Conservation (phyloP, 495 filamentous ascomycete species). For the Tuber microsphaerosporum region DNA sequence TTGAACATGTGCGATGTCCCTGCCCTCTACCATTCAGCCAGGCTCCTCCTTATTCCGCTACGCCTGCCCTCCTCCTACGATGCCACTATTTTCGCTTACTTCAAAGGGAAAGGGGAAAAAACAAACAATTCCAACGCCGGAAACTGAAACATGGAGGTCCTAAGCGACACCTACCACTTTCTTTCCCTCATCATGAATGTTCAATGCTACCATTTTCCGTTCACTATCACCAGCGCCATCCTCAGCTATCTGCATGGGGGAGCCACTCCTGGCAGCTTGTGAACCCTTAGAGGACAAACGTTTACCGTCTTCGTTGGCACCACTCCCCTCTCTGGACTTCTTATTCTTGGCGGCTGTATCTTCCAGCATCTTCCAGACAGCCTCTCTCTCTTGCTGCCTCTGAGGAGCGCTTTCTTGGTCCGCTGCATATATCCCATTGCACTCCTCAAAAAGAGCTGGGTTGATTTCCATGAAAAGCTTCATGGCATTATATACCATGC, state of each 20-base stretch:
- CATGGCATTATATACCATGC: constrained; percentile 99
- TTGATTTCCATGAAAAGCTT: constrained; percentile 99
- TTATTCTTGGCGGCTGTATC: constrained; percentile 67
- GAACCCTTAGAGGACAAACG: constrained; percentile 39
- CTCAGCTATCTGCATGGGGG: constrained; percentile 51
- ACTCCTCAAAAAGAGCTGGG: constrained; percentile 95
- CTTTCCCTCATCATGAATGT: constrained; percentile 53
- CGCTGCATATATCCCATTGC: constrained; percentile 96
- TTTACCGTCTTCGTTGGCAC: constrained; percentile 24
- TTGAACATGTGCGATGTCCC: constrained; percentile 18
- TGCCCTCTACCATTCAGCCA: background rate
- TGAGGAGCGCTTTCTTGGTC: constrained; percentile 81
- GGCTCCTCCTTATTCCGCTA: constrained; percentile 5
- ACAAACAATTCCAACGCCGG: constrained; percentile 36
- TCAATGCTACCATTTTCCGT: constrained; percentile 60
- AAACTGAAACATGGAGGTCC: constrained; percentile 35
- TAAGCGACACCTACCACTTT: constrained; percentile 44
- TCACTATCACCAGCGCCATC: constrained; percentile 63
- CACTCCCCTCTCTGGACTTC: constrained; percentile 42
- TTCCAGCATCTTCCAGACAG: constrained; percentile 77
- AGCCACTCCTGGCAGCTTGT: constrained; percentile 45
- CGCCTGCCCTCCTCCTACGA: constrained; percentile 14
- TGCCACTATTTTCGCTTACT: constrained; percentile 16
- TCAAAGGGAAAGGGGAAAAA: constrained; percentile 13
- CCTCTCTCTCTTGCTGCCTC: constrained; percentile 64